These are phyloP conservation scores for Penicillium sp. DNA, from an alignment of 2,329 filamentous ascomycete species.

Conservation along the genomic window DNA sequence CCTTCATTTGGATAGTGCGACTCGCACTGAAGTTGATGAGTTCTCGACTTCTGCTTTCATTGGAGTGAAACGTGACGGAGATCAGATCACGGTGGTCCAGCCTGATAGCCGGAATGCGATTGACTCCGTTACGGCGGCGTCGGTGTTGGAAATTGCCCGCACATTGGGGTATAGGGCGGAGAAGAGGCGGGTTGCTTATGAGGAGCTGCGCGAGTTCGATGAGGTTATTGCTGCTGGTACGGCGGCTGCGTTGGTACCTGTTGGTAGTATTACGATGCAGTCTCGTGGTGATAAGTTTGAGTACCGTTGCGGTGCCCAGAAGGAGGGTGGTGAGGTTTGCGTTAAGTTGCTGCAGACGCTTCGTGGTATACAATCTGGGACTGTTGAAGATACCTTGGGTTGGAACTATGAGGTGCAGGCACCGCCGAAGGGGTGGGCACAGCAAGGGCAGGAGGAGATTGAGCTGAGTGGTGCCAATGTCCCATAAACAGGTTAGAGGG, in stretches of 20 bases:
- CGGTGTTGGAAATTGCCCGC: constrained; percentile 69
- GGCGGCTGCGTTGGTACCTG: constrained; percentile 85
- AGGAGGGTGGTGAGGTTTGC: constrained; percentile 64
- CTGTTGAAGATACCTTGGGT: constrained; percentile 70
- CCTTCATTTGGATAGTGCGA: constrained; percentile 84
- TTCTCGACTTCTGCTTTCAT: constrained; percentile 95
- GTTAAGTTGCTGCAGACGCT: constrained; percentile 71
- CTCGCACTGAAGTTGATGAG: constrained; percentile 84
- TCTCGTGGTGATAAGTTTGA: constrained; percentile 57
- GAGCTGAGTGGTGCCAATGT: constrained; percentile 29
- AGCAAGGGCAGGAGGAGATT: constrained; percentile 18
- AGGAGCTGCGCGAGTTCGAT: constrained; percentile 61
- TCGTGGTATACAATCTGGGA: constrained; percentile 82
- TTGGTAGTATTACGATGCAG: constrained; percentile 80
- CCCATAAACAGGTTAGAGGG: constrained; percentile 19
- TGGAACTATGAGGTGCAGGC: constrained; percentile 59
- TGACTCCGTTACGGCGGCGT: constrained; percentile 79
- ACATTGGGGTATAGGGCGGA: constrained; percentile 84
- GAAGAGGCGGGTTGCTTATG: constrained; percentile 62
- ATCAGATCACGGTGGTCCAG: constrained; percentile 70
- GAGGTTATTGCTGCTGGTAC: constrained; percentile 93
- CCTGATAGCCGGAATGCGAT: constrained; percentile 87
- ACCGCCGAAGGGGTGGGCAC: constrained; percentile 35
- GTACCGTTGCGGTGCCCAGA: constrained; percentile 49
- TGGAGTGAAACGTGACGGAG: constrained; percentile 65